Evolutionary conservation across 2,329 filamentous ascomycete species (phyloP), one percentile per base, ranked within the genome.

Genomic region (Immersiporthe knoxdaviesiana): DNA sequence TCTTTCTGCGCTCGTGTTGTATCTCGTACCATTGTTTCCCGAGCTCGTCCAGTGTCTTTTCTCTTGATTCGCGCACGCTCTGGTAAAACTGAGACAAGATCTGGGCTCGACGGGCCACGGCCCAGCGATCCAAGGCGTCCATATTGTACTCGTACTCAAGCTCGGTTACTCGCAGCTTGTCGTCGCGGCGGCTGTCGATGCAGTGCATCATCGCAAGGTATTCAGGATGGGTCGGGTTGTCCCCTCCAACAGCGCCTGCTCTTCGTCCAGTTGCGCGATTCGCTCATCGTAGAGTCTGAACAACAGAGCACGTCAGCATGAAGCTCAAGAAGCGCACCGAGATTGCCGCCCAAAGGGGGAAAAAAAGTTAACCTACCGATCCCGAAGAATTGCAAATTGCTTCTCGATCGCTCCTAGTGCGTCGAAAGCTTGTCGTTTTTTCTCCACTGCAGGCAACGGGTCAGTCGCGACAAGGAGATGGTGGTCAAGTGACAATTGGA

Each of bases 11-110:
- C 76, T 97, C 93, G 73, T 92, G 90, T 78, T 98, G 95, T 68
- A 98, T 92, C 74, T 95, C 91, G 79, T 97, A 97, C 86, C 95
- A 97, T 73, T 96, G 90, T 78, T 93, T 90, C 75, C 96, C 95
- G 69, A 97, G 88, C 69, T 90, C 85, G 72, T 94, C 91, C 39
- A 98, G 84, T 60, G 92, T 88, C 67, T 87, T 86, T 78, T 98
- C 95, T 71, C 96, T 89, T 73, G 92, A 87, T 76, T 97, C 92
- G 67, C 96, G 90, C 44, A 94, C 87, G 62, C 89, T 88, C 79
- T 99, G 96, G 79, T 94, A 94, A 79, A 92, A 98, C 76, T 97
- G 94, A 70, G 92, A 91, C 80, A 97, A 92, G 67, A 95, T 88
- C 78, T 97, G 94, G 66, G 93, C 89, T 72, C 94, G 89, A 74